phyloP scores from a whole-genome alignment of 139 green algal genomes.

The Micractinium conductrix region DNA sequence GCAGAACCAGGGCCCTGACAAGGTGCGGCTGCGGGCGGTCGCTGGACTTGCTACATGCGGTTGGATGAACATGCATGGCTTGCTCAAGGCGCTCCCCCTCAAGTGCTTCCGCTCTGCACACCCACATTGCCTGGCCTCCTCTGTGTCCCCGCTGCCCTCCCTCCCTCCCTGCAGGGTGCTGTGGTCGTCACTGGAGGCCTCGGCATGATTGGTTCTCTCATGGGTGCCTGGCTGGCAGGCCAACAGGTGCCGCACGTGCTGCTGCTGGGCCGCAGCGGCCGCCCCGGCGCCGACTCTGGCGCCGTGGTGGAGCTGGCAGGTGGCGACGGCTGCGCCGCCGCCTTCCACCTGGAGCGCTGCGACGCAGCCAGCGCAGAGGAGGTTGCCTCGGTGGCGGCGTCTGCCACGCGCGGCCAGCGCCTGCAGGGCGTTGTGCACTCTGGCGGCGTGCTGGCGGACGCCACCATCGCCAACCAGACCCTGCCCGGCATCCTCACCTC shows the following conservation, averaged over 20 bases:
- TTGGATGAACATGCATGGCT: too few species aligned
- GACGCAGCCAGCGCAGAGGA: slow-evolving; percentile 29
- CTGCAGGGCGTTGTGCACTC: slow-evolving; percentile 65
- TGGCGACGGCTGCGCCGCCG: not conserved
- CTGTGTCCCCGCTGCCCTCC: too few species aligned
- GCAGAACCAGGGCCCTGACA: slow-evolving; percentile 17
- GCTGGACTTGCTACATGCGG: too few species aligned
- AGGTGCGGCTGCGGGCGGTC: not conserved
- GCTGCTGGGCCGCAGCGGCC: slow-evolving; percentile 56
- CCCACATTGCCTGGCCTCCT: too few species aligned
- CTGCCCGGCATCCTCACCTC: slow-evolving; percentile 42
- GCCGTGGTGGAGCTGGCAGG: not conserved
- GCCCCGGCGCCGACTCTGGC: slow-evolving; percentile 13
- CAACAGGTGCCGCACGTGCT: slow-evolving; percentile 38
- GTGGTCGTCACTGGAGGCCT: slow-evolving; percentile 50
- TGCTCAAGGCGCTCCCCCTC: not conserved
- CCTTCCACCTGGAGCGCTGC: slow-evolving; percentile 30
- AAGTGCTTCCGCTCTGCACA: not conserved
- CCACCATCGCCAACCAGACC: slow-evolving; percentile 67
- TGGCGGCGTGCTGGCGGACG: slow-evolving; percentile 82
- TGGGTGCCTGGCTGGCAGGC: slow-evolving; percentile 66
- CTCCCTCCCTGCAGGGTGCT: not conserved
- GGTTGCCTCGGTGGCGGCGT: not conserved
- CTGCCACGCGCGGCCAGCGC: not conserved
- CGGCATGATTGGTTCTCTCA: slow-evolving; percentile 58